Conservation (phyloP, 2,329 filamentous ascomycete species). For the Aspergillus luchuensis region DNA sequence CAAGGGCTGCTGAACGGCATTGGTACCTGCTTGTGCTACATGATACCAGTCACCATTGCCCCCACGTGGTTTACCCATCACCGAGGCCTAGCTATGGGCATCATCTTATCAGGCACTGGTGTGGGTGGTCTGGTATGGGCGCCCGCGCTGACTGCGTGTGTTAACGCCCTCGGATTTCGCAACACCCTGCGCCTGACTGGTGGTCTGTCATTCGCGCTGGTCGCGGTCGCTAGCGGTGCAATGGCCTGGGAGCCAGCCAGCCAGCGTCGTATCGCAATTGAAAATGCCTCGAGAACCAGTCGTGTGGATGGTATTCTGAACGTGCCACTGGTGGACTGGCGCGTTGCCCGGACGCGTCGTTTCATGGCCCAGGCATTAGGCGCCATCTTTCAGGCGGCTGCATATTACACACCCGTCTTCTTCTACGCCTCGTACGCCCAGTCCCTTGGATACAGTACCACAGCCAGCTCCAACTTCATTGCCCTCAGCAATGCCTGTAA, state of each 20-base stretch:
- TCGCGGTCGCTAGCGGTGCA: constrained; percentile 25
- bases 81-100: constrained; percentile 43
- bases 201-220: constrained; percentile 33
- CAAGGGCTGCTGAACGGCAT: constrained; percentile 43
- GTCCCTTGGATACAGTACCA: constrained; percentile 40
- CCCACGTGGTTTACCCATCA: constrained; percentile 42
- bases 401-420: constrained; percentile 43
- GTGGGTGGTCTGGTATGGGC: constrained; percentile 43
- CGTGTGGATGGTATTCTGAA: constrained; percentile 20
- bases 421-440: constrained; percentile 44
- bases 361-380: constrained; percentile 41
- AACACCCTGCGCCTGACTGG: constrained; percentile 41
- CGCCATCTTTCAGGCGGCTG: constrained; percentile 41
- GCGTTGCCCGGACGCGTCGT: constrained; percentile 34
- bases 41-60: constrained; percentile 41
- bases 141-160: constrained; percentile 33
- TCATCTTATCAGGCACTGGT: constrained; percentile 42
- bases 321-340: constrained; percentile 39
- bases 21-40: constrained; percentile 41
- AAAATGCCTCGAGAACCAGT: constrained; percentile 22
- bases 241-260: constrained; percentile 31
- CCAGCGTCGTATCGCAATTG: not conserved
- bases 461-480: constrained; percentile 43
- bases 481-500: constrained; percentile 45
- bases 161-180: constrained; percentile 39